Conservation (phyloP, 2,329 filamentous ascomycete species). For the Alternaria triticina region DNA sequence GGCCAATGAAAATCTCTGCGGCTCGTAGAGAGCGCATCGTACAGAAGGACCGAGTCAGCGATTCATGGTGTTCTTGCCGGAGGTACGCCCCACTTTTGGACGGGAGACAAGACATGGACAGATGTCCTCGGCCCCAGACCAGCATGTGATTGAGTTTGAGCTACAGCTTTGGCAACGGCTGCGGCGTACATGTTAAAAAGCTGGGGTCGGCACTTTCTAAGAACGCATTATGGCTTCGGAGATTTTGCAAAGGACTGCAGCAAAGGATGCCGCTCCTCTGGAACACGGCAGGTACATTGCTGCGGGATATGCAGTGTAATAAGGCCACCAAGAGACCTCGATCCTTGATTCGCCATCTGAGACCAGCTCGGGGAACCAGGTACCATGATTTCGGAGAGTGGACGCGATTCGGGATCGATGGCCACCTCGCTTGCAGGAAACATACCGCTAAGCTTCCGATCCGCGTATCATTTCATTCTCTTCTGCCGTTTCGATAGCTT, state of each 20-base stretch:
- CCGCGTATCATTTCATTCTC: neutral
- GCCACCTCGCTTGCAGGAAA: neutral
- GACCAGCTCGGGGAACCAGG: neutral
- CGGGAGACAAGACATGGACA: neutral
- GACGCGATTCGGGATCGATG: neutral
- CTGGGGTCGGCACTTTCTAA: neutral
- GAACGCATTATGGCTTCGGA: neutral
- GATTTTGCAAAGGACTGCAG: neutral
- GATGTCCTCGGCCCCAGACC: neutral
- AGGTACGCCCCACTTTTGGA: neutral
- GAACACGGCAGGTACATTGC: neutral
- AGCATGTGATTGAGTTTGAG: constrained; percentile 4
- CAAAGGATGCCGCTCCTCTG: neutral
- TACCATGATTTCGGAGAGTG: constrained; percentile 3
- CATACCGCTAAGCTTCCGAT: neutral
- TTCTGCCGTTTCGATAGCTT: neutral
- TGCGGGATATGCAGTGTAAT: neutral
- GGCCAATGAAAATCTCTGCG: neutral
- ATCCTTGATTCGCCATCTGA: neutral
- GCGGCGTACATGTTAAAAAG: neutral
- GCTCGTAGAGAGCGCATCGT: neutral
- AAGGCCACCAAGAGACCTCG: neutral
- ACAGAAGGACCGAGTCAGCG: neutral
- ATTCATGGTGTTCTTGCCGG: neutral
- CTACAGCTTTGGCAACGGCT: constrained; percentile 3